These are phyloP conservation scores for Boletus rex-veris DNA, from an alignment of 768 basidiomycete species.

Conservation along the genomic window DNA sequence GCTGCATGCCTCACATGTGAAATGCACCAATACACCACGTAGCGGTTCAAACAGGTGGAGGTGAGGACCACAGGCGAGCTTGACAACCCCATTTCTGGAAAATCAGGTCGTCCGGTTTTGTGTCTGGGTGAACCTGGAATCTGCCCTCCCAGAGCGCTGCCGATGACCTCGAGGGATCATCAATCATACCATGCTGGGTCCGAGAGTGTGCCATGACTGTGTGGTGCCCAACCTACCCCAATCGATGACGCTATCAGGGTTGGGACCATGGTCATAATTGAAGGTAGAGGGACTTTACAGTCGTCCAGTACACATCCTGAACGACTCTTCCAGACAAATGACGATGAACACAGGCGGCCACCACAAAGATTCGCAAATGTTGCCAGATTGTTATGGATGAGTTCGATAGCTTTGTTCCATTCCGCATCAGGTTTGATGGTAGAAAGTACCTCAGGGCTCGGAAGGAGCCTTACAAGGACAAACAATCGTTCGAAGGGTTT, in stretches of 20 bases:
- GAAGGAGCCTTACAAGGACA: constrained; percentile 54
- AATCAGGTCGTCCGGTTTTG: constrained; percentile 59
- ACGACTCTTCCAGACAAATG: constrained; percentile 86
- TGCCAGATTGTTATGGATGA: constrained; percentile 81
- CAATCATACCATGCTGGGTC: constrained; percentile 67
- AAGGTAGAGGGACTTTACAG: constrained; percentile 48
- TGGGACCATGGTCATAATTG: constrained; percentile 73
- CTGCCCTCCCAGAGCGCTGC: constrained; percentile 83
- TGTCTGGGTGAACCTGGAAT: constrained; percentile 86
- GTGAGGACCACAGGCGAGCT: constrained; percentile 9
- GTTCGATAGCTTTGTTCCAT: constrained; percentile 78
- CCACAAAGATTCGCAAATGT: constrained; percentile 84
- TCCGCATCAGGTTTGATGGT: constrained; percentile 54
- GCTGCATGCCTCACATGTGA: not conserved
- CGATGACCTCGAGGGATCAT: constrained; percentile 72
- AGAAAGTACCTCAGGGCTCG: constrained; percentile 61
- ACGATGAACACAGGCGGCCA: constrained; percentile 81
- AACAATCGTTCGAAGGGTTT: constrained; percentile 68
- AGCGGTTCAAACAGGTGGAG: constrained; percentile 18
- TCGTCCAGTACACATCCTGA: constrained; percentile 51
- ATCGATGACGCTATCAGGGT: constrained; percentile 70
- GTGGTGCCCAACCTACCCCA: constrained; percentile 62
- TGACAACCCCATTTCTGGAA: constrained; percentile 32
- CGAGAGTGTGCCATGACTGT: constrained; percentile 54
- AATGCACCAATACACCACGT: not conserved